Conservation (phyloP, 805 yeast genomes). For the Pichia nanzhaoensis region DNA sequence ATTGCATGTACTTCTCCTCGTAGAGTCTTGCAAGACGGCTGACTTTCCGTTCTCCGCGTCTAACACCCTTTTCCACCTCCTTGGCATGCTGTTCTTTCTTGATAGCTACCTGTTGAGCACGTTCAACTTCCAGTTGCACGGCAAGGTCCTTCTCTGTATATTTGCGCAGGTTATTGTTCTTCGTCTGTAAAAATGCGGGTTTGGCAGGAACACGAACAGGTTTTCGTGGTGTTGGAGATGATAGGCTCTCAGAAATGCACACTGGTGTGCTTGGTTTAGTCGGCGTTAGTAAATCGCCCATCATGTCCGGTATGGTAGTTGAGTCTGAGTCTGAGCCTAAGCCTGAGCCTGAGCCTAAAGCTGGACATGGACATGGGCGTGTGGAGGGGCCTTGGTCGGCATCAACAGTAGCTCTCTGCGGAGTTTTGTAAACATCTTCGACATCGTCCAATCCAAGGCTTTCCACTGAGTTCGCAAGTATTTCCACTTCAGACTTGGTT, state of each 20-base stretch:
- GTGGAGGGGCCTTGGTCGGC: not conserved
- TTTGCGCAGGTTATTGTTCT: conserved; percentile 23
- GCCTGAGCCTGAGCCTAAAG: too few relatives aligned
- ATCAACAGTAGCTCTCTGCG: not conserved
- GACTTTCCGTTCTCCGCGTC: conserved; percentile 40
- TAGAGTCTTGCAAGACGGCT: conserved; percentile 43
- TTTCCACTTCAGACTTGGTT: conserved; percentile 7
- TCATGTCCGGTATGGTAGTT: conserved; percentile 3
- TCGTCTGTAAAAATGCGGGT: conserved; percentile 1
- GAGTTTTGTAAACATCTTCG: conserved; percentile 6
- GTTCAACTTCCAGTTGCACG: conserved; percentile 19
- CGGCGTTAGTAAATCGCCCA: conserved; percentile 9
- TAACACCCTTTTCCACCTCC: conserved; percentile 26
- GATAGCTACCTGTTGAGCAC: conserved; percentile 10
- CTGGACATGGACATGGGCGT: too few relatives aligned
- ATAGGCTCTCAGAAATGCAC: not conserved
- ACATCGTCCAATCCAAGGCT: conserved; percentile 4
- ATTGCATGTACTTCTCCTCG: conserved; percentile 36
- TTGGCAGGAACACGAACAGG: not conserved
- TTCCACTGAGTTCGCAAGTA: conserved; percentile 4
- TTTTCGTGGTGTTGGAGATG: conserved; percentile 1
- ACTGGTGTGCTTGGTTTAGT: conserved; percentile 1
- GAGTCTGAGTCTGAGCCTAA: too few relatives aligned
- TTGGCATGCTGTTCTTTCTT: conserved; percentile 18
- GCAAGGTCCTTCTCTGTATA: conserved; percentile 29